A percentile compares a stretch with the other conserved stretches of the same genome.
Conservation (phyloP, 2,329 filamentous ascomycete genomes). For the Sporothrix dimorphospora region DNA sequence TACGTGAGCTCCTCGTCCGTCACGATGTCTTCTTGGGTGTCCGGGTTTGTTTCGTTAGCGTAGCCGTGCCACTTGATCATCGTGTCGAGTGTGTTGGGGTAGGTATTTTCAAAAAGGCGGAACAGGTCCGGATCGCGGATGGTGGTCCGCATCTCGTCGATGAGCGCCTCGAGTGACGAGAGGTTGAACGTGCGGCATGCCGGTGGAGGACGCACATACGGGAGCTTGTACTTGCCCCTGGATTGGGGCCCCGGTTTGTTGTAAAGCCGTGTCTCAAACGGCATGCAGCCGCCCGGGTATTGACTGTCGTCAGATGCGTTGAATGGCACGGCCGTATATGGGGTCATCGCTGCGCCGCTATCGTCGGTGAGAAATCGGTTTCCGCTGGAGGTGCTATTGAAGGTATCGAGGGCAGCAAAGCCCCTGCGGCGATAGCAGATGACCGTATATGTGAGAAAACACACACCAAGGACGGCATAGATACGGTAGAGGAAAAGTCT, state of each 20-base stretch:
- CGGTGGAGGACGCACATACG: constrained; percentile 75
- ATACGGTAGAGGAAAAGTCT: not conserved
- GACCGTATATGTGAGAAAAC: not conserved
- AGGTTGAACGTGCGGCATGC: constrained; percentile 83
- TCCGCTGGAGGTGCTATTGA: not conserved
- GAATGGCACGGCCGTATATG: not conserved
- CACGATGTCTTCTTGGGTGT: not conserved
- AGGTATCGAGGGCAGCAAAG: not conserved
- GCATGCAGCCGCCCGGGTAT: constrained; percentile 26
- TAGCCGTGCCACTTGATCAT: constrained; percentile 35
- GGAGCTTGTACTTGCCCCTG: constrained; percentile 72
- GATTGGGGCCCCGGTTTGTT: constrained; percentile 64
- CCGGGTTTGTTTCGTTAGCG: constrained; percentile 31
- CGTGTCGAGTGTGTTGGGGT: constrained; percentile 66
- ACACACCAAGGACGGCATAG: not conserved
- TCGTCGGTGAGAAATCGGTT: not conserved
- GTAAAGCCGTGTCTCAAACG: constrained; percentile 33
- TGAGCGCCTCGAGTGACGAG: constrained; percentile 73
- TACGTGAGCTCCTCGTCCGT: constrained; percentile 61
- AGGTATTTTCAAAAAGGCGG: constrained; percentile 71
- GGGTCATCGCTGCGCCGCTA: not conserved
- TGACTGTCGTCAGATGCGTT: constrained; percentile 7
- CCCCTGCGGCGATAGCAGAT: not conserved
- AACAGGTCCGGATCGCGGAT: constrained; percentile 78
- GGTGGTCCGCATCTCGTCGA: constrained; percentile 67